A percentile compares a stretch with the other conserved stretches of the same genome.
phyloP scores from a whole-genome alignment of 192 early-diverging fungal species.

The Podila clonocystis region DNA sequence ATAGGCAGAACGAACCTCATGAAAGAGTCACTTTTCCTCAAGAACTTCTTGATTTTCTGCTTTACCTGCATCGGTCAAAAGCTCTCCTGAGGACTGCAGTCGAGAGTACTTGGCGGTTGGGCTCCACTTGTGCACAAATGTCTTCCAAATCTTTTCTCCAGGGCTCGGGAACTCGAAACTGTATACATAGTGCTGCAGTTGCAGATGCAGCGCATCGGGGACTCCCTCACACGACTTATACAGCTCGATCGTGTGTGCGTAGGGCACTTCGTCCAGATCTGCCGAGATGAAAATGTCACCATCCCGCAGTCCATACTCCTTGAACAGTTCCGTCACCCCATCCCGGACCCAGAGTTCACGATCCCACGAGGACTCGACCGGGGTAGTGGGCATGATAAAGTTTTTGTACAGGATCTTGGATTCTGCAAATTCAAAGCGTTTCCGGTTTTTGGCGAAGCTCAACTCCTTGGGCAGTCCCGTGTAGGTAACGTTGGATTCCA shows the following conservation, averaged over 20 bases:
- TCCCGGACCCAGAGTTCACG: conserved; percentile 51
- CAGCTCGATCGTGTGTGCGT: conserved; percentile 52
- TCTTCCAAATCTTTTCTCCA: conserved; percentile 59
- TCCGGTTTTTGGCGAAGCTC: conserved; percentile 49
- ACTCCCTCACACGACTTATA: conserved; percentile 56
- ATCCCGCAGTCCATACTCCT: conserved; percentile 1
- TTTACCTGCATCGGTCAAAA: conserved; percentile 69
- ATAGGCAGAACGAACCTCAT: too few species aligned
- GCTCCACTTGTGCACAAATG: conserved; percentile 52
- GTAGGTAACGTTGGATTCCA: conserved; percentile 63
- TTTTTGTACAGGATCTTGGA: conserved; percentile 57
- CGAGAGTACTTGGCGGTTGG: conserved; percentile 48
- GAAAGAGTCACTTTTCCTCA: too few species aligned
- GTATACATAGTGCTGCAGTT: conserved; percentile 64
- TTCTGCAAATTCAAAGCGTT: conserved; percentile 58
- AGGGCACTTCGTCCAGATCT: conserved; percentile 68
- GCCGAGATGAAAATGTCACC: conserved; percentile 62
- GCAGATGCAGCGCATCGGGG: conserved; percentile 61
- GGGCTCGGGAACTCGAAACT: conserved; percentile 64
- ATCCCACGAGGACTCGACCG: conserved; percentile 53
- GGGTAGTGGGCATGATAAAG: conserved; percentile 14
- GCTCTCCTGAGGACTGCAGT: conserved; percentile 26
- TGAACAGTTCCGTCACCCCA: conserved; percentile 51
- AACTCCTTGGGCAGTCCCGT: conserved; percentile 56
- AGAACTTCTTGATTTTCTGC: too few species aligned